A percentile compares a stretch with the other conserved stretches of the same genome.
Evolutionary conservation across 73 alveolate genomes (phyloP).

Genomic region (Paramecium biaurelia): DNA sequence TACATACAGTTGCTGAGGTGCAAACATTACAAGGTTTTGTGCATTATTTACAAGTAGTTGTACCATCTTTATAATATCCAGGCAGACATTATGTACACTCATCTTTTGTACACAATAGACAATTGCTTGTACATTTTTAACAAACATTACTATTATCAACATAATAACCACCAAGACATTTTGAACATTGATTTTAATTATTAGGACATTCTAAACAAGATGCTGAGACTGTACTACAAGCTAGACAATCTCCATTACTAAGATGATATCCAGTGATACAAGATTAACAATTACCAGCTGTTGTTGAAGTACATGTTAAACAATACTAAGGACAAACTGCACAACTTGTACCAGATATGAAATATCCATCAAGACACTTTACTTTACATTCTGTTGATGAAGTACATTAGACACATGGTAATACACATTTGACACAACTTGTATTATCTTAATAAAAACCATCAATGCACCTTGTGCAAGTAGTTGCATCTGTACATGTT

Average conservation of each 20-base stretch:
- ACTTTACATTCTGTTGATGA: background rate
- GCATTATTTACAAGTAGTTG: background rate
- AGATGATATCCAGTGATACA: background rate
- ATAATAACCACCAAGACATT: background rate
- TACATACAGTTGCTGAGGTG: background rate
- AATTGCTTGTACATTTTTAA: background rate
- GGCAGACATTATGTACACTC: background rate
- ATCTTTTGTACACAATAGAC: background rate
- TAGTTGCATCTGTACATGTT: background rate
- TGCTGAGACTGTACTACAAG: background rate
- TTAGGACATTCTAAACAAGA: background rate
- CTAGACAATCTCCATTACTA: background rate
- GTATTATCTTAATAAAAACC: background rate
- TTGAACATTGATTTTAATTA: background rate
- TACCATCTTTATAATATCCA: background rate
- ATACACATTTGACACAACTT: background rate
- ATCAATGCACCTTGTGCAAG: conserved; percentile 31
- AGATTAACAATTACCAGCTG: background rate
- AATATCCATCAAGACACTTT: conserved; percentile 6
- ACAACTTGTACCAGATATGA: background rate
- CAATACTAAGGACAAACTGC: background rate
- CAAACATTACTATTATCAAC: background rate
- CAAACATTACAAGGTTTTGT: background rate
- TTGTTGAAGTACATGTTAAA: conserved; percentile 2
- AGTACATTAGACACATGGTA: conserved; percentile 7